Evolutionary conservation across 2,329 filamentous ascomycete species (phyloP), one percentile per base, ranked within the genome.

Genomic region (Fusarium nygamai): DNA sequence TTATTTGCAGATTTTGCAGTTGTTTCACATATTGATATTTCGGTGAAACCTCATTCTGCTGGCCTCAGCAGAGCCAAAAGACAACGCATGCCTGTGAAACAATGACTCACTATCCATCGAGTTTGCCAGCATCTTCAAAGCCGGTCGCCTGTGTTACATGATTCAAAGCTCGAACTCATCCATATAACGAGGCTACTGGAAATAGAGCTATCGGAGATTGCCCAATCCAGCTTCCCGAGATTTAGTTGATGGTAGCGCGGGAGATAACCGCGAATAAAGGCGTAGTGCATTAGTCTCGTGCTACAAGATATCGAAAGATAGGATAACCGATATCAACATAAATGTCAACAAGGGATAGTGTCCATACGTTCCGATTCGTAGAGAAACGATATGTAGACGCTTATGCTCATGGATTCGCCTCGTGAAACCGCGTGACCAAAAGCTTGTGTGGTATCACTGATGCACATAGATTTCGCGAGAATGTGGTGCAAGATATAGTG

Each of bases 251-350:
- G 8, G 9, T 57, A 29, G 27, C 8, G 41, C 36, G 41, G 60
- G 50, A 47, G 56, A 50, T 53, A 64, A 31, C 19, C 39, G 47
- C 34, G 33, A 63, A 65, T 44, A 53, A 27, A 60, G 60, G 46
- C 51, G 39, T 20, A 29, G 41, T 64, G 65, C 65, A 64, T 69
- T 64, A 64, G 66, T 60, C 34, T 39, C 33, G 38, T 63, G 31
- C n/a, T 50, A 34, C 48, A 27, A 64, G 19, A 44, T 39, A 43
- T 58, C 14, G 33, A 59, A 46, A 70, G 66, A 59, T 59, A 43
- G 31, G 53, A 43, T 5, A 29, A 6, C 43, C 19, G 36, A 48
- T 36, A 36, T 50, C 20, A 57, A 29, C 29, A 48, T 43, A 8
- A 29, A 14, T 34, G 12, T 5, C 5, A 10, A 54, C 53, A 41